Evolutionary conservation across 2,329 filamentous ascomycete genomes (phyloP).

Genomic region (Microsporum audouinii): DNA sequence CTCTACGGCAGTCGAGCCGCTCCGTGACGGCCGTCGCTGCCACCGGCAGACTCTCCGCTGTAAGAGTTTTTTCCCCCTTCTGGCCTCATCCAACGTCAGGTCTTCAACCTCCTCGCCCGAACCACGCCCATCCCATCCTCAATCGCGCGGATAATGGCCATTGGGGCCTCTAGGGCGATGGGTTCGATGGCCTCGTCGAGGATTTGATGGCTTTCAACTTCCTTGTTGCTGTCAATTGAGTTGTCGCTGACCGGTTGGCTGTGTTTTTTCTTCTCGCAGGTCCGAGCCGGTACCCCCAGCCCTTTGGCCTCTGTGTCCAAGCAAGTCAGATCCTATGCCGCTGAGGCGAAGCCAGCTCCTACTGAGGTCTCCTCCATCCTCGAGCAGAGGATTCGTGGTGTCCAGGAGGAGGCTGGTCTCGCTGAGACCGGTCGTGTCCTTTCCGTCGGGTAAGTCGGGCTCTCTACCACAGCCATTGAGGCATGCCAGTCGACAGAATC

Average conservation of each 20-base stretch:
- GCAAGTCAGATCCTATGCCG: conserved; percentile 75
- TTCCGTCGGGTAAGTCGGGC: conserved; percentile 69
- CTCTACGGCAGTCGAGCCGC: conserved; percentile 92
- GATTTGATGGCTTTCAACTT: background rate
- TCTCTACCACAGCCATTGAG: background rate
- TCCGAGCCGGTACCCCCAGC: conserved; percentile 74
- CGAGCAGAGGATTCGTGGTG: conserved; percentile 97
- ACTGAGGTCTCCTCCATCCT: conserved; percentile 99
- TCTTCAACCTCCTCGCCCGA: background rate
- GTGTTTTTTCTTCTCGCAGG: conserved; percentile 40
- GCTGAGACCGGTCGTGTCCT: conserved; percentile 98
- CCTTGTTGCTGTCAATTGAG: background rate
- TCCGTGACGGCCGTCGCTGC: conserved; percentile 89
- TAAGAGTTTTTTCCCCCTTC: conserved; percentile 54
- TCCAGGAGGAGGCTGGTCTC: conserved; percentile 90
- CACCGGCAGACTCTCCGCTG: conserved; percentile 79
- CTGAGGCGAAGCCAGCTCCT: conserved; percentile 86
- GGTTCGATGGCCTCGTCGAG: conserved; percentile 9
- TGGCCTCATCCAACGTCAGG: conserved; percentile 12
- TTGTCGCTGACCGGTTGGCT: background rate
- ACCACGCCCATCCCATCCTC: background rate
- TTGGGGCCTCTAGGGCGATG: conserved; percentile 10
- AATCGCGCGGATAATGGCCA: background rate
- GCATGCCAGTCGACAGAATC: background rate
- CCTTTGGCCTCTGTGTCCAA: conserved; percentile 58